Percentiles rank a stretch among this genome's conserved stretches.
These are phyloP conservation scores for Dictyostelium firmibasis DNA, from an alignment of 78 protist species.

Conservation along the genomic window DNA sequence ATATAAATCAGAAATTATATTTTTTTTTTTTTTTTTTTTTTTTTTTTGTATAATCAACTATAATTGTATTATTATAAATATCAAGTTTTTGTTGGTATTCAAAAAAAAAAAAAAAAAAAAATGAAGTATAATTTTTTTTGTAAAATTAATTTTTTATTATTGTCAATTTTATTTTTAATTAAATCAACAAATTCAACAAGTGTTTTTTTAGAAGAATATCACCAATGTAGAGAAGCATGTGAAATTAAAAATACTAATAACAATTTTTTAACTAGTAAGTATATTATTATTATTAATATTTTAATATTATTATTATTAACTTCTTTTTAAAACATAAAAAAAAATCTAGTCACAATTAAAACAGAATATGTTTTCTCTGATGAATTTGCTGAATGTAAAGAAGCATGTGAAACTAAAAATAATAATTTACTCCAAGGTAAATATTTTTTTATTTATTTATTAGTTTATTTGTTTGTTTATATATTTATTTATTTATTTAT, in stretches of 20 bases:
- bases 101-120: no score
- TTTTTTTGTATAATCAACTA: neutral
- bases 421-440: neutral
- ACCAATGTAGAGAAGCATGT: neutral
- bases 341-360: neutral
- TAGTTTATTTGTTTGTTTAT: no score
- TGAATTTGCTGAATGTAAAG: neutral
- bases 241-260: neutral
- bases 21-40: no score
- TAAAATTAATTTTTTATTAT: no score
- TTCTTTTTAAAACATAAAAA: neutral
- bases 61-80: no score
- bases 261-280: neutral
- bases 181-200: neutral
- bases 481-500: no score
- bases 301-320: neutral
- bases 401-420: neutral
- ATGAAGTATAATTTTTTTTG: neutral
- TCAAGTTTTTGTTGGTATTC: no score
- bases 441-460: no score
- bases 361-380: neutral
- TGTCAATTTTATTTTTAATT: neutral
- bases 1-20: neutral
- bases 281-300: neutral
- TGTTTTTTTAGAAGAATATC: slow-evolving; percentile 1